phyloP scores from a whole-genome alignment of 2,329 filamentous ascomycete species.

The Corinectria fuckeliana region DNA sequence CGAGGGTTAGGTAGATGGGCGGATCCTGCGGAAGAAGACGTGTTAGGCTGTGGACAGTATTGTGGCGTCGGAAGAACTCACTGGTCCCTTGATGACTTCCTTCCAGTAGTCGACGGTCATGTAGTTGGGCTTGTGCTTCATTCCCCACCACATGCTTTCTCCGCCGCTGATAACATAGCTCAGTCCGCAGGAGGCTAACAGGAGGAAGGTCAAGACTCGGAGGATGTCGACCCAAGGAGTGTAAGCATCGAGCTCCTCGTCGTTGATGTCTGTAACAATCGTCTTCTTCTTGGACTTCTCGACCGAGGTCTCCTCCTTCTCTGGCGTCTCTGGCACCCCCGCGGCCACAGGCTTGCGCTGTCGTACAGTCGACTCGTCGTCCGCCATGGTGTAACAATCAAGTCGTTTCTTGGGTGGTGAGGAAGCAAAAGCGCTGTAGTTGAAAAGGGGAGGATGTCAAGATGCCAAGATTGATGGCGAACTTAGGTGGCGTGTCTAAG shows the following conservation, averaged over 20 bases:
- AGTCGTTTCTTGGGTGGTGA: constrained; percentile 2
- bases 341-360: constrained; percentile 50
- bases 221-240: constrained; percentile 68
- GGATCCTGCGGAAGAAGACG: constrained; percentile 48
- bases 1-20: constrained; percentile 75
- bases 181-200: constrained; percentile 70
- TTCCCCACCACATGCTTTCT: constrained; percentile 72
- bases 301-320: constrained; percentile 37
- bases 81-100: constrained; percentile 38
- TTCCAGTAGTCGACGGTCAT: constrained; percentile 64
- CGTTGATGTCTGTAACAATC: constrained; percentile 31
- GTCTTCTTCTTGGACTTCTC: constrained; percentile 33
- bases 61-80: constrained; percentile 19
- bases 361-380: constrained; percentile 50
- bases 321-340: constrained; percentile 27
- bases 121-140: constrained; percentile 67
- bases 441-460: not conserved
- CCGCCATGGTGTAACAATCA: constrained; percentile 42
- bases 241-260: constrained; percentile 61
- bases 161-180: constrained; percentile 80
- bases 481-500: constrained; percentile 30
- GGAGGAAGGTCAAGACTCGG: constrained; percentile 71
- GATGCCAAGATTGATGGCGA: not conserved
- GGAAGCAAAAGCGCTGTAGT: not conserved
- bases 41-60: not conserved